Conservation (phyloP, 495 filamentous ascomycete genomes). For the Apodospora peruviana region DNA sequence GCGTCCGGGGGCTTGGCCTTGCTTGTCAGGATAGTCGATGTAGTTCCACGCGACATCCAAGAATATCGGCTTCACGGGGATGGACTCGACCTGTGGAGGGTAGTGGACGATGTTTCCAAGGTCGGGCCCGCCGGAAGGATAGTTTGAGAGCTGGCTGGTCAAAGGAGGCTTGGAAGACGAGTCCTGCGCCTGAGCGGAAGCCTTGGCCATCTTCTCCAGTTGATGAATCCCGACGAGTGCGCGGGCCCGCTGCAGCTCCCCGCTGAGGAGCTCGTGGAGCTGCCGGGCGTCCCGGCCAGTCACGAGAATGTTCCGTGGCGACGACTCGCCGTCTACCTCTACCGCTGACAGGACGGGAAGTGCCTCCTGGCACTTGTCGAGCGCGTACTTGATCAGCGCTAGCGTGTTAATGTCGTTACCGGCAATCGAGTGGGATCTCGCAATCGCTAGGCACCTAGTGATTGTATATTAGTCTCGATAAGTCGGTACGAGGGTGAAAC, state of each 20-base stretch:
- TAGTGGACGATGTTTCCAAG: slow-evolving; percentile 77
- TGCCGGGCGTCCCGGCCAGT: slow-evolving; percentile 47
- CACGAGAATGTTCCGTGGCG: slow-evolving; percentile 52
- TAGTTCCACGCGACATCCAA: slow-evolving; percentile 98
- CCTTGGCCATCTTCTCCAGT: slow-evolving; percentile 35
- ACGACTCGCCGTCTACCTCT: slow-evolving; percentile 19
- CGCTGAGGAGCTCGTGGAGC: slow-evolving; percentile 56
- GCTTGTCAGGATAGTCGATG: slow-evolving; percentile 77
- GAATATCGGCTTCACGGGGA: slow-evolving; percentile 94
- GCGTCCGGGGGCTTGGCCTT: background rate
- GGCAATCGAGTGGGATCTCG: slow-evolving; percentile 73
- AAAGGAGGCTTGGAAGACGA: slow-evolving; percentile 40
- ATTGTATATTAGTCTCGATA: slow-evolving; percentile 7
- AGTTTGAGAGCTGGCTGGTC: slow-evolving; percentile 68
- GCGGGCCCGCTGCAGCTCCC: slow-evolving; percentile 67
- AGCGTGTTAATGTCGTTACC: slow-evolving; percentile 72
- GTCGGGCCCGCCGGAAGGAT: slow-evolving; percentile 60
- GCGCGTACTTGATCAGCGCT: slow-evolving; percentile 70
- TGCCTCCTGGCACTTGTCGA: slow-evolving; percentile 44
- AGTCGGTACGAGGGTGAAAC: background rate
- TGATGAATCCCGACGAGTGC: slow-evolving; percentile 77
- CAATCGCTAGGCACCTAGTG: slow-evolving; percentile 73
- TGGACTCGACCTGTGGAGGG: slow-evolving; percentile 72
- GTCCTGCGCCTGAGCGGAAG: slow-evolving; percentile 13
- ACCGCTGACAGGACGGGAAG: slow-evolving; percentile 30